Evolutionary conservation across 257 asterid genomes (phyloP).

Genomic region (Orobanche coerulescens): DNA sequence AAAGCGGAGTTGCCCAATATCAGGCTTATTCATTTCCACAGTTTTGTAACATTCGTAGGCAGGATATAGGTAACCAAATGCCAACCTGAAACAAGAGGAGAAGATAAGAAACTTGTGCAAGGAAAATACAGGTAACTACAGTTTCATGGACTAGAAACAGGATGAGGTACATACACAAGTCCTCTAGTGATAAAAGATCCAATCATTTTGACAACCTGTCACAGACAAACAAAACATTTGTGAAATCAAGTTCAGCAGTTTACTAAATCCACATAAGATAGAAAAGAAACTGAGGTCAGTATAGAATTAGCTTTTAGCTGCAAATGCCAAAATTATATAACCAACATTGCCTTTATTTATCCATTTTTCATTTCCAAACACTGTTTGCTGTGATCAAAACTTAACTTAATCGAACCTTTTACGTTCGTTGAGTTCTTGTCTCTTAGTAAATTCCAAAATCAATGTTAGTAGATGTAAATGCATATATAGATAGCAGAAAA

Average conservation of each 20-base stretch:
- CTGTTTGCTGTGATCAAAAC: conserved; percentile 7
- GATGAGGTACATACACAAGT: conserved; percentile 61
- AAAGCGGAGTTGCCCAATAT: conserved; percentile 78
- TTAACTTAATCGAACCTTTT: background rate
- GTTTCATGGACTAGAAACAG: conserved; percentile 4
- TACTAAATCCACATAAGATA: background rate
- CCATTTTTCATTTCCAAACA: conserved; percentile 5
- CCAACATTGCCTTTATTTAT: background rate
- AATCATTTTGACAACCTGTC: conserved; percentile 75
- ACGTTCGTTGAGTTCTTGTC: background rate
- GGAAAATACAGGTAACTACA: conserved; percentile 9
- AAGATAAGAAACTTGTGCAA: conserved; percentile 12
- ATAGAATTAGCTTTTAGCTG: background rate
- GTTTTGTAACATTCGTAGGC: conserved; percentile 85
- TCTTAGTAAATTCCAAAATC: background rate
- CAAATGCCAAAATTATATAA: background rate
- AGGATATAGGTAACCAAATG: conserved; percentile 84
- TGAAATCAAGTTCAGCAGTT: conserved; percentile 4
- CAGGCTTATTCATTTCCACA: conserved; percentile 79
- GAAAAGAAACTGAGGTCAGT: background rate
- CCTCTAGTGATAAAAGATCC: conserved; percentile 80
- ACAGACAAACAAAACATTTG: conserved; percentile 21
- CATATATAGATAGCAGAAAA: background rate
- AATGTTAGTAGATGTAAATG: background rate
- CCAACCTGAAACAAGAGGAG: conserved; percentile 41